Evolutionary conservation across 2,329 filamentous ascomycete genomes (phyloP), one percentile per base, ranked within the genome.

Genomic region (Clonostachys sp.): DNA sequence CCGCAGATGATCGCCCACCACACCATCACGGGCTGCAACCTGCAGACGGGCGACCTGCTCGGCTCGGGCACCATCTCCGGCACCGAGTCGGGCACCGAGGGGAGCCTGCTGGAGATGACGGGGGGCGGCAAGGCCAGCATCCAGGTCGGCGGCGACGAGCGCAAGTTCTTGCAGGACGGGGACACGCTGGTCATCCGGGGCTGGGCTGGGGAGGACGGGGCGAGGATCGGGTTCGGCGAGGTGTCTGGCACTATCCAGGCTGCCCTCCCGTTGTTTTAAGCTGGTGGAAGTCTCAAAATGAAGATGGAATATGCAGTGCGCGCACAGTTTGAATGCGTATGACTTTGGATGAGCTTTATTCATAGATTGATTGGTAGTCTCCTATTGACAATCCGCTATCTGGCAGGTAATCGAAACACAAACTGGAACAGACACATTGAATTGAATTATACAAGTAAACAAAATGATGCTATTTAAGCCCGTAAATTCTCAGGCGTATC

Each of bases 1-100:
- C 78, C 86, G 1, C 89, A 94, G 61, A 91, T 92, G 87, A 71
- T 94, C 34, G 80, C 89, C 0, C 89, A 94, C 64, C 89, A 94
- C 63, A 84, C 86, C 4, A 78, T 89, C 49, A 86, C 83, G 0
- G 89, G 89, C 7, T 94, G 89, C 64, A 83, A 84, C 8, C 75
- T 94, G 67, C 78, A 81, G 6, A 76, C 83, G 0, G 89, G 89
- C 41, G 89, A 95, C 59, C 62, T 94, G 41, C 67, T 95, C 1
- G 89, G 88, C 3, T 88, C 84, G 1, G 89, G 89, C 8, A 94
- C 89, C 0, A 91, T 94, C 53, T 71, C 68, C 0, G 88, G 89
- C 6, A 77, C 80, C 6, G 72, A 83, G 50, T 41, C 65, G 6
- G 86, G 87, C 12, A 79, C 81, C 7, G 72, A 83, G 52, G 88